Conservation (phyloP, 2,329 filamentous ascomycete genomes). For the Kalmusia sp. region DNA sequence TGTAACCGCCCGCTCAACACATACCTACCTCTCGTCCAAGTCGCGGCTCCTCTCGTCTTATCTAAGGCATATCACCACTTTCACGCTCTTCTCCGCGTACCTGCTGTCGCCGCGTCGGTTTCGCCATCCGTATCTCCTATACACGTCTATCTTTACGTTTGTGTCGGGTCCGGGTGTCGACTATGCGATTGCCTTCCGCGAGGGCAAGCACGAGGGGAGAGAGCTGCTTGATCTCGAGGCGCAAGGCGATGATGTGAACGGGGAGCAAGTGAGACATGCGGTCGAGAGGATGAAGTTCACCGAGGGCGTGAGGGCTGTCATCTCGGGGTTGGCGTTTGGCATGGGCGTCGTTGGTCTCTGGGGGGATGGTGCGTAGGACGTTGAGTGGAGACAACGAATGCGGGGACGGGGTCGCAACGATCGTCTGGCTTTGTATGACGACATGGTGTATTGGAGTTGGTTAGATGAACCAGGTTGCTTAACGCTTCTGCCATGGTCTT, state of each 20-base stretch:
- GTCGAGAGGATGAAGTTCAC: conserved; percentile 51
- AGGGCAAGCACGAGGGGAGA: conserved; percentile 32
- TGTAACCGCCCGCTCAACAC: conserved; percentile 67
- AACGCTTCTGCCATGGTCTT: too few species aligned
- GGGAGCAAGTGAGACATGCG: conserved; percentile 56
- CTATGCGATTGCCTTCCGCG: conserved; percentile 35
- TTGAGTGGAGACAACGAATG: not conserved
- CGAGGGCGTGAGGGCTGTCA: conserved; percentile 51
- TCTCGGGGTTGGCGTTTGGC: conserved; percentile 53
- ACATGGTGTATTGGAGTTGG: not conserved
- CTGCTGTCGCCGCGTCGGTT: conserved; percentile 74
- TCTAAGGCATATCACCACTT: conserved; percentile 70
- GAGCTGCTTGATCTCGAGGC: conserved; percentile 36
- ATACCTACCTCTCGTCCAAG: conserved; percentile 66
- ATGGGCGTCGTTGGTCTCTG: conserved; percentile 58
- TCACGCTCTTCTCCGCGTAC: conserved; percentile 80
- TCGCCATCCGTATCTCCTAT: conserved; percentile 89
- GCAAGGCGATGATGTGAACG: conserved; percentile 54
- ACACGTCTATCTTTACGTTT: conserved; percentile 75
- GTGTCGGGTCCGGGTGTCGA: conserved; percentile 51
- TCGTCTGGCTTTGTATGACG: not conserved
- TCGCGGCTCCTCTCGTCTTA: conserved; percentile 63
- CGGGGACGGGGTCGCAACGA: too few species aligned
- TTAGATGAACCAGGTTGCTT: not conserved
- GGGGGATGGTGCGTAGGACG: conserved; percentile 51